Evolutionary conservation across 306 rosid species (phyloP).

Genomic region (Sicyos baderoa): DNA sequence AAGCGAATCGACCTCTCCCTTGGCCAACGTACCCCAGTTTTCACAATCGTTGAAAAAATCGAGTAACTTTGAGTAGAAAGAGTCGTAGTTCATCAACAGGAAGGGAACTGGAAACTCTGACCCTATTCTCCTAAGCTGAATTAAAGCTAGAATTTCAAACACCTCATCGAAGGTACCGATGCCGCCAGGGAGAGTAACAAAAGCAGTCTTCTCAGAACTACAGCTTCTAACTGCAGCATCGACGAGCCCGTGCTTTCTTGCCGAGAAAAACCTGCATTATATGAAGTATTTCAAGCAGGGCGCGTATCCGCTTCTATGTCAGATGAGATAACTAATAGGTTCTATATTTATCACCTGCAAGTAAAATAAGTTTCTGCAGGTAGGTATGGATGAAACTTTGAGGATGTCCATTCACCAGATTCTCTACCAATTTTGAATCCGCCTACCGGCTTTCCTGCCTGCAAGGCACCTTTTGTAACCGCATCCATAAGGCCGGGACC

Average conservation of each 20-base stretch:
- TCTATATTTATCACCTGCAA: constrained; percentile 48
- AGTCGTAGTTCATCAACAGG: constrained; percentile 78
- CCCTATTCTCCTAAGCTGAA: constrained; percentile 80
- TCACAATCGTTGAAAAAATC: constrained; percentile 59
- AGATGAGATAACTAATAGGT: background rate
- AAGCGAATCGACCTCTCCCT: constrained; percentile 68
- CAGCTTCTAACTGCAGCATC: constrained; percentile 70
- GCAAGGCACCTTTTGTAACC: constrained; percentile 69
- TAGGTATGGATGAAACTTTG: constrained; percentile 65
- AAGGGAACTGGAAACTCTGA: constrained; percentile 67
- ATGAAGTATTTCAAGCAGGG: constrained; percentile 19
- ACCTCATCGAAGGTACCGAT: constrained; percentile 84
- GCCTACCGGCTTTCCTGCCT: constrained; percentile 67
- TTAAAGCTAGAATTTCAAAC: constrained; percentile 65
- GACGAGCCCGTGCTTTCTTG: constrained; percentile 91
- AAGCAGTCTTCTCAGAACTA: constrained; percentile 56
- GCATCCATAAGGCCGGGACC: constrained; percentile 99
- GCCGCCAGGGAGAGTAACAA: constrained; percentile 85
- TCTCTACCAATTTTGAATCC: constrained; percentile 86
- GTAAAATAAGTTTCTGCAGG: constrained; percentile 71
- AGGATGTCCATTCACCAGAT: constrained; percentile 75
- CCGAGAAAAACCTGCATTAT: constrained; percentile 76
- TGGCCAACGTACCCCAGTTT: constrained; percentile 62
- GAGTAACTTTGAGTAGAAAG: constrained; percentile 65
- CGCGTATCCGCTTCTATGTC: background rate